Percentiles rank a stretch among this genome's conserved stretches.
Evolutionary conservation across 2,329 filamentous ascomycete species (phyloP).

Genomic region (Malbranchea zuffiana): DNA sequence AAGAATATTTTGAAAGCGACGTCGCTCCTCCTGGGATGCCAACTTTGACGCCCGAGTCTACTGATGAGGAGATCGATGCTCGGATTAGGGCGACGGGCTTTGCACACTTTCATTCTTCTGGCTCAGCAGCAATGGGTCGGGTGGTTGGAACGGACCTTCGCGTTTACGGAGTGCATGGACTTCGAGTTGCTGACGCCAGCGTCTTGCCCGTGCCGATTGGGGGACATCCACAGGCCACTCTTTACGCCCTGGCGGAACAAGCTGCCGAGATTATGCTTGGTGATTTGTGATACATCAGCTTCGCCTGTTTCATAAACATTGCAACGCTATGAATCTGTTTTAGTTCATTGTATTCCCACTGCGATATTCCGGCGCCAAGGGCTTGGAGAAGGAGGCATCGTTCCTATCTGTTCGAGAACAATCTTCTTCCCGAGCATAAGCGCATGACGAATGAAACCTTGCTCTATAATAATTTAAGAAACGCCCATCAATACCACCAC

Average conservation of each 20-base stretch:
- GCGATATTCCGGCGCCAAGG: too few relatives aligned
- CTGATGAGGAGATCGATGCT: slow-evolving; percentile 20
- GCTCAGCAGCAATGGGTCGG: slow-evolving; percentile 14
- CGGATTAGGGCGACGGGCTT: slow-evolving; percentile 11
- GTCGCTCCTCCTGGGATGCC: slow-evolving; percentile 12
- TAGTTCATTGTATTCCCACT: too few relatives aligned
- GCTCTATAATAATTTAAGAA: too few relatives aligned
- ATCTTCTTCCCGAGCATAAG: too few relatives aligned
- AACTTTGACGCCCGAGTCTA: slow-evolving; percentile 7
- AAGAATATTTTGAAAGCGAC: slow-evolving; percentile 17
- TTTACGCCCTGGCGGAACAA: slow-evolving; percentile 17
- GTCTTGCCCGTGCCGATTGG: slow-evolving; percentile 17
- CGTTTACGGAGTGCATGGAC: slow-evolving; percentile 15
- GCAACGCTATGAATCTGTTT: too few relatives aligned
- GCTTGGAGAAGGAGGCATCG: too few relatives aligned
- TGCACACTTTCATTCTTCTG: slow-evolving; percentile 17
- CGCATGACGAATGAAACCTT: too few relatives aligned
- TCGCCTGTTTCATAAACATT: too few relatives aligned
- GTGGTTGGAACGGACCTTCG: slow-evolving; percentile 14
- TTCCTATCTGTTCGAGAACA: too few relatives aligned
- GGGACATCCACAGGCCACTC: slow-evolving; percentile 16
- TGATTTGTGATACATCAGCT: slow-evolving; percentile 2
- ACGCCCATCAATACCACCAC: too few relatives aligned
- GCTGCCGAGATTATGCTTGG: slow-evolving; percentile 8
- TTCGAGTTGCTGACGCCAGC: slow-evolving; percentile 21